Evolutionary conservation across 2,329 filamentous ascomycete genomes (phyloP), one percentile per base, ranked within the genome.

Genomic region (Colletotrichum tofieldiae): DNA sequence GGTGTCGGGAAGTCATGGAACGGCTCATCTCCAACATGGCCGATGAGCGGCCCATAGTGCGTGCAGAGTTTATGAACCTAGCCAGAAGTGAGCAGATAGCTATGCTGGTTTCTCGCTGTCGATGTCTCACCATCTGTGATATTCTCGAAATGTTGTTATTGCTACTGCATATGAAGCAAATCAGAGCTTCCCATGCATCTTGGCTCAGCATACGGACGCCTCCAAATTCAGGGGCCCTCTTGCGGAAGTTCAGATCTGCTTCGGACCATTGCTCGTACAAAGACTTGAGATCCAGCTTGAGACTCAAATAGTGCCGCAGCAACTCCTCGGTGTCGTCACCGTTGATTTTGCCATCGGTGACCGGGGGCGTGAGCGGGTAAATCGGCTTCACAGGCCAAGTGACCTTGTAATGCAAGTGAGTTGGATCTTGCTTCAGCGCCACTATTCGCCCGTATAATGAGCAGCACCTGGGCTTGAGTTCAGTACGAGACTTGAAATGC

Each of bases 101-200:
- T 11, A 20, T 18, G 6, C 32, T 49, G 61, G 6, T 12, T 11
- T 51, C 18, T 6, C 52, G n/a, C 20, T n/a, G 6, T 23, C 51
- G 6, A 52, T 9, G 11, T 47, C 79, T 74, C 77, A 93, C 95
- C 96, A 99, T 99, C 82, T 97, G 94, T 6, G 94, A 96, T 80
- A 99, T 99, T 49, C 96, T 91, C 2, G 92, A 89, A 73, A 99
- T 99, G 80, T 99, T 98, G 84, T 99, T 99, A 83, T 99, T 99
- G 83, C 95, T 98, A 82, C 95, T 98, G 87, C 96, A 99, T 75
- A 99, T 99, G 82, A 99, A 99, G 68, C 93, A 92, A 32, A 99
- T 86, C 29, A 99, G 86, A 0, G 96, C 92, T 82, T 99, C 96
- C 96, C 97, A 99, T 1, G 96, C 92, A 85, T 98, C 95, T 84